These are phyloP conservation scores for Termitomyces sp. DNA, from an alignment of 768 basidiomycete species.

Conservation along the genomic window DNA sequence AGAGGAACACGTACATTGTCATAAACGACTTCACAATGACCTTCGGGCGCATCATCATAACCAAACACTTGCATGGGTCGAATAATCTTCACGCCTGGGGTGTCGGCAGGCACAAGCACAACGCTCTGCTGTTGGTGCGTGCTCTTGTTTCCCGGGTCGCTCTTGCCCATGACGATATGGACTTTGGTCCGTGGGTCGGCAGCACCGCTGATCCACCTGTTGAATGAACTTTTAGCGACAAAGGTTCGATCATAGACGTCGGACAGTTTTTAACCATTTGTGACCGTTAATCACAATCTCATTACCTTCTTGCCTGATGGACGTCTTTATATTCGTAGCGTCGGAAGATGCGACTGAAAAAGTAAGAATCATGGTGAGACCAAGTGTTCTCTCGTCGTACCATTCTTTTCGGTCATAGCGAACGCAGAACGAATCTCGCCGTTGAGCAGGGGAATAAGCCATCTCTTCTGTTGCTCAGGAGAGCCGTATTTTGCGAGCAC, in stretches of 20 bases:
- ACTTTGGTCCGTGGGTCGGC: constrained; percentile 87
- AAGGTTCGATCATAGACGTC: neutral
- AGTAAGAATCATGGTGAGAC: constrained; percentile 1
- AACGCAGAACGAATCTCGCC: constrained; percentile 95
- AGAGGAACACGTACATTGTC: constrained; percentile 90
- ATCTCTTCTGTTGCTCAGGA: constrained; percentile 84
- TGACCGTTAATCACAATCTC: constrained; percentile 93
- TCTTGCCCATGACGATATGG: constrained; percentile 94
- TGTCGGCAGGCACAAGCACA: constrained; percentile 86
- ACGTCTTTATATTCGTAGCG: constrained; percentile 91
- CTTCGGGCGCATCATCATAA: constrained; percentile 94
- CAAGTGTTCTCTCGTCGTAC: constrained; percentile 30
- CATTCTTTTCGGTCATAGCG: constrained; percentile 93
- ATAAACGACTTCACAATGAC: constrained; percentile 94
- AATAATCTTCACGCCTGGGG: constrained; percentile 83
- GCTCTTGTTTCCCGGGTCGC: constrained; percentile 77
- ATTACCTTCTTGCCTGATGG: constrained; percentile 76
- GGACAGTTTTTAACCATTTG: constrained; percentile 65
- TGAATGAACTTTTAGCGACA: neutral
- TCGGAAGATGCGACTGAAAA: constrained; percentile 83
- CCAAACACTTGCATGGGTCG: constrained; percentile 94
- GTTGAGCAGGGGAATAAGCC: constrained; percentile 82
- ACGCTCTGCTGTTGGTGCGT: constrained; percentile 86
- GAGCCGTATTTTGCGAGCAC: constrained; percentile 94
- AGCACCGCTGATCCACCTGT: constrained; percentile 95